Evolutionary conservation across 2,329 filamentous ascomycete genomes (phyloP).

Genomic region (Venturia carpophila): DNA sequence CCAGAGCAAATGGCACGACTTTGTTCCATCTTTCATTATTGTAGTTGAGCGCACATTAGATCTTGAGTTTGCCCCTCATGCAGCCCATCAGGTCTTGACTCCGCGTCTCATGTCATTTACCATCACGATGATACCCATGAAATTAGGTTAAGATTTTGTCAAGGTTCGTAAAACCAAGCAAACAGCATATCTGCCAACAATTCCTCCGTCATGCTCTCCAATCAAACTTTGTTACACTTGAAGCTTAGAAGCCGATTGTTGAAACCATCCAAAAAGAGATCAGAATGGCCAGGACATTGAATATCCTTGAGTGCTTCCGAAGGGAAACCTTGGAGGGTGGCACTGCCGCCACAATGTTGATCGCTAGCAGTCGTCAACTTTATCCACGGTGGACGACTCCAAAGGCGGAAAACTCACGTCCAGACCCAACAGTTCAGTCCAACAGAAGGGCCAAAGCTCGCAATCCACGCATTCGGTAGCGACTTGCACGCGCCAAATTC

Average conservation of each 20-base stretch:
- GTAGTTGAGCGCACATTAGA: no score
- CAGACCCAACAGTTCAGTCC: background rate
- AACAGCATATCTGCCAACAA: no score
- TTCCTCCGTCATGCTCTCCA: no score
- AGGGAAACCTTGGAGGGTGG: background rate
- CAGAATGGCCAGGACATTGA: background rate
- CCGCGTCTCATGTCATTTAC: no score
- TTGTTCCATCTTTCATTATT: no score
- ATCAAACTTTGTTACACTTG: background rate
- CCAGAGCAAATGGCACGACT: no score
- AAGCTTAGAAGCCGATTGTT: background rate
- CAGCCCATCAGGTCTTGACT: no score
- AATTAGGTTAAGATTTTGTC: no score
- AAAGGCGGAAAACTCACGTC: background rate
- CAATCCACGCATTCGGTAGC: background rate
- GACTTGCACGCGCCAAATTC: background rate
- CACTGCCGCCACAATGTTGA: background rate
- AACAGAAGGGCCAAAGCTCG: background rate
- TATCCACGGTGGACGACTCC: no score
- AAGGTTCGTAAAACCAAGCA: no score
- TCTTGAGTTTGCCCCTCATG: no score
- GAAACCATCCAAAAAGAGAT: background rate
- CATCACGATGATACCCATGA: no score
- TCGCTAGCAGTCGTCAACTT: background rate
- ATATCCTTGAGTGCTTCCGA: background rate